Evolutionary conservation across 345 rosid species (phyloP).

Genomic region (Lumnitzera littorea): DNA sequence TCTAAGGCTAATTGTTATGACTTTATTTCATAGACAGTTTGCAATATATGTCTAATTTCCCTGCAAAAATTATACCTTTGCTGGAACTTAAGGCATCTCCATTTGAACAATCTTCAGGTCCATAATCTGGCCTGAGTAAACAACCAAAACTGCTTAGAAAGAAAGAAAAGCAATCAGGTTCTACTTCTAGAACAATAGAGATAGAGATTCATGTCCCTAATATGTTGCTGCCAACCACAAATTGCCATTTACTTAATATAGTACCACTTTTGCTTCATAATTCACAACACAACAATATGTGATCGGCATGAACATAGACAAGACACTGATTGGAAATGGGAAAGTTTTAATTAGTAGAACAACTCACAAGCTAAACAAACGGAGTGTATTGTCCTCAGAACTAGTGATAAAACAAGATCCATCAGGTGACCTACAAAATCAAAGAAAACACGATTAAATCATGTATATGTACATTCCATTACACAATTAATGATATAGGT

Average conservation of each 20-base stretch:
- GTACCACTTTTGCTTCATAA: background rate
- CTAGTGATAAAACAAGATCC: slow-evolving; percentile 79
- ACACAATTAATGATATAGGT: too few relatives aligned
- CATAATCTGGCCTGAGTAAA: slow-evolving; percentile 41
- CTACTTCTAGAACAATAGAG: too few relatives aligned
- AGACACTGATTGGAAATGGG: background rate
- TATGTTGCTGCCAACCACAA: too few relatives aligned
- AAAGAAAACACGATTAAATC: slow-evolving; percentile 10
- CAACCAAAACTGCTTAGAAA: slow-evolving; percentile 1
- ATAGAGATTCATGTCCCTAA: too few relatives aligned
- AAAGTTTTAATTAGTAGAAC: background rate
- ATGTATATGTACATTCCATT: background rate
- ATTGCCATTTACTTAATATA: too few relatives aligned
- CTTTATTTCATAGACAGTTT: background rate
- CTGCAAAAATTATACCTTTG: slow-evolving; percentile 27
- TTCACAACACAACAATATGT: background rate
- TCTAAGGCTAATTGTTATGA: background rate
- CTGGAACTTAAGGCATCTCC: slow-evolving; percentile 19
- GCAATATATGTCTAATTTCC: background rate
- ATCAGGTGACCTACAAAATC: slow-evolving; percentile 76
- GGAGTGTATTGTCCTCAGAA: slow-evolving; percentile 75
- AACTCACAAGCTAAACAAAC: slow-evolving; percentile 61
- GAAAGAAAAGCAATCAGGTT: background rate
- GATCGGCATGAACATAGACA: background rate
- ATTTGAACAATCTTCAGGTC: slow-evolving; percentile 14